Evolutionary conservation across 106 monocot species (phyloP), one percentile per base, ranked within the genome.

Genomic region (Alisma plantagoaquatica): DNA sequence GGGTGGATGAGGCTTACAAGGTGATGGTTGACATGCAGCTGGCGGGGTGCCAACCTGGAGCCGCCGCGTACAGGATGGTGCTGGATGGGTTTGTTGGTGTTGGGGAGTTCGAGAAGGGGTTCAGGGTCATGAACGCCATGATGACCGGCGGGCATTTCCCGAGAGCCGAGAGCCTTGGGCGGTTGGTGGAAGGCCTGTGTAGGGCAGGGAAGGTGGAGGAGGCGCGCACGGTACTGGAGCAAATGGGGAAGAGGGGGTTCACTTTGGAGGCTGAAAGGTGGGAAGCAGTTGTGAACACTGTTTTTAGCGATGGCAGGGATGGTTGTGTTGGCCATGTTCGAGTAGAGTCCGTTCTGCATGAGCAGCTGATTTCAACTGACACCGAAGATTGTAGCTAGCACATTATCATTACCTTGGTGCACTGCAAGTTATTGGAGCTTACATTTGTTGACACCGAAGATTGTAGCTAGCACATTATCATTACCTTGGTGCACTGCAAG

Each of bases 1-100:
- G 64, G 31, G 69, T 60, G 8, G 74, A 70, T 10, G 85, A 98
- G 48, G 98, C 82, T 7, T 90, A 98, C 43, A 85, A 62, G 72
- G 67, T 86, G 63, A 31, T 86, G 46, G 78, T 98, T 21, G 82
- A 90, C n/a, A 98, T 90, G 90, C 66, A 86, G 74, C 33, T 90
- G 4, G 69, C 66, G 41, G 77, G 81, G 0, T 54, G 46, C 14
- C 64, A 55, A 54, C 75, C 78, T n/a, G 61, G 41, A 31, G 90
- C 90, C 1, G 76, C 85, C 6, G 69, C 66, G 10, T 90, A 77
- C 41, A 66, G 90, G 56, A 78, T 85, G 63, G 74, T 90, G 65
- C 54, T 86, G 1, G 98, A 90, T 66, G 85, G 85, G 22, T 86
- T 86, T 42, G 82, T 81, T 54, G 69, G 56, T 21, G 68, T 19